A percentile compares a stretch with the other conserved stretches of the same genome.
Evolutionary conservation across 805 yeast species (phyloP).

Genomic region (Metschnikowia cubensis): DNA sequence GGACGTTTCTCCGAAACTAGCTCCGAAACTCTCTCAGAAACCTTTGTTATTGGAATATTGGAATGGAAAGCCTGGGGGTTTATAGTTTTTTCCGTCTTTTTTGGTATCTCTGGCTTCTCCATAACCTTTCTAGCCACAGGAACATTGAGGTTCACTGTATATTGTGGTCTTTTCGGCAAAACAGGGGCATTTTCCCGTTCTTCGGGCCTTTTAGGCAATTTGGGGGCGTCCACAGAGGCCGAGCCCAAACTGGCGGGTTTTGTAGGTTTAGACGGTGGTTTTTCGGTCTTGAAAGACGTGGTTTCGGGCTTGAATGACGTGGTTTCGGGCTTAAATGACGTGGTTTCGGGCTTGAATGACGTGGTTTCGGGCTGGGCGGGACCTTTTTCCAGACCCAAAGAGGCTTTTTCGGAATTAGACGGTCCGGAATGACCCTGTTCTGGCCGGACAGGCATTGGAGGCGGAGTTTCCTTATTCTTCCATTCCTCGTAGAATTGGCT

Average conservation of each 20-base stretch:
- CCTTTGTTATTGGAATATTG: too few species aligned
- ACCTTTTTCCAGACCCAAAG: too few species aligned
- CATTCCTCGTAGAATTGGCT: conserved; percentile 5
- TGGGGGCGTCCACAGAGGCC: not conserved
- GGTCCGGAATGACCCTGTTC: not conserved
- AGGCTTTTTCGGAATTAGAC: too few species aligned
- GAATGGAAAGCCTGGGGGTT: too few species aligned
- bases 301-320: too few species aligned
- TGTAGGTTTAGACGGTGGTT: not conserved
- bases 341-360: too few species aligned
- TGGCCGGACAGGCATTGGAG: conserved; percentile 13
- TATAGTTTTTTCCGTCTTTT: not conserved
- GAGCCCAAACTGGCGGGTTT: not conserved
- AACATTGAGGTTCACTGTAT: not conserved
- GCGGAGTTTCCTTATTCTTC: conserved; percentile 15
- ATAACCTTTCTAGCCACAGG: not conserved
- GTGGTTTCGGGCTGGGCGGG: too few species aligned
- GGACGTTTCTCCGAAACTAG: too few species aligned
- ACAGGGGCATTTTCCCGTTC: conserved; percentile 7
- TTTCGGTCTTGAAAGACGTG: not conserved
- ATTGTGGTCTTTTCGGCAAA: conserved; percentile 9
- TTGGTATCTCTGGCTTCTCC: not conserved
- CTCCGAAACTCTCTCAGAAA: too few species aligned
- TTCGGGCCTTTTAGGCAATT: not conserved
- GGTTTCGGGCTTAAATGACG: too few species aligned